Percentiles rank a stretch among this genome's conserved stretches.
These are phyloP conservation scores for Corynespora cassiicola DNA, from an alignment of 2,329 filamentous ascomycete species.

Conservation along the genomic window DNA sequence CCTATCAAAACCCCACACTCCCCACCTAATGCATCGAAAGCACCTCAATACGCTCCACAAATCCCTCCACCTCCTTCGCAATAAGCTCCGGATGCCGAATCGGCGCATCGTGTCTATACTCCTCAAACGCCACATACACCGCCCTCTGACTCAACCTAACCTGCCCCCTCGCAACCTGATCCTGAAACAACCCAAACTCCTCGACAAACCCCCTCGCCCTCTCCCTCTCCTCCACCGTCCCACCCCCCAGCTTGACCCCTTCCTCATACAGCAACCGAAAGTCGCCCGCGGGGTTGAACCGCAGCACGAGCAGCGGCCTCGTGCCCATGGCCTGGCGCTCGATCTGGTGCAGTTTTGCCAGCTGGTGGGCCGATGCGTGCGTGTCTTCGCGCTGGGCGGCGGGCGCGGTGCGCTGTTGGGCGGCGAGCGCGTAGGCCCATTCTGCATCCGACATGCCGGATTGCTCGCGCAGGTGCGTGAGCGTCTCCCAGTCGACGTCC, in stretches of 20 bases:
- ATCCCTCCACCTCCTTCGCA: slow-evolving; percentile 4
- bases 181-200: slow-evolving; percentile 4
- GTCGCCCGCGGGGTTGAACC: slow-evolving; percentile 5
- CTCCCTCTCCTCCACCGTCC: slow-evolving; percentile 8
- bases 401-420: background rate
- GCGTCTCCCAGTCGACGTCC: slow-evolving; percentile 10
- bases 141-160: slow-evolving; percentile 3
- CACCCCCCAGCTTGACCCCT: slow-evolving; percentile 7
- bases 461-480: slow-evolving; percentile 11
- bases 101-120: slow-evolving; percentile 10
- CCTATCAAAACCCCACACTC: no score
- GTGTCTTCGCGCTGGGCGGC: slow-evolving; percentile 6
- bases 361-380: slow-evolving; percentile 9
- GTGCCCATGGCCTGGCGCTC: slow-evolving; percentile 5
- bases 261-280: slow-evolving; percentile 11
- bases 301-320: slow-evolving; percentile 10
- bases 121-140: background rate
- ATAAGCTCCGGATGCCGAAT: slow-evolving; percentile 8
- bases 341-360: slow-evolving; percentile 9
- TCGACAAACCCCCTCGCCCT: slow-evolving; percentile 8
- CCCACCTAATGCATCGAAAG: no score
- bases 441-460: slow-evolving; percentile 12
- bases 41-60: slow-evolving; percentile 41
- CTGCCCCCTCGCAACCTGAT: slow-evolving; percentile 10
- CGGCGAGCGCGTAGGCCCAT: slow-evolving; percentile 7